Evolutionary conservation across 306 rosid genomes (phyloP).

Genomic region (Rosa persica): DNA sequence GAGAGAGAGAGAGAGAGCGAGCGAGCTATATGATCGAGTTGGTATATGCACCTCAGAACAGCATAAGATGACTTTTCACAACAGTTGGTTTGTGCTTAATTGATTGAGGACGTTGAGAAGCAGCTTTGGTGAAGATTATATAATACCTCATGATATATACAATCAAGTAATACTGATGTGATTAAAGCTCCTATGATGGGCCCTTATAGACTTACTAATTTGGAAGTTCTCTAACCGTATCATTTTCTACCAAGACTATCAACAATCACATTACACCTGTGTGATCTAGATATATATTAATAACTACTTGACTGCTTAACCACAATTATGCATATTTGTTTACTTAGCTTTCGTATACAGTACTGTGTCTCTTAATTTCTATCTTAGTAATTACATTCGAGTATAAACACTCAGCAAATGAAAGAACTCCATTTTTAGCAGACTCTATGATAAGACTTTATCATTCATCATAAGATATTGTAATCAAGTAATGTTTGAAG

Average conservation of each 20-base stretch:
- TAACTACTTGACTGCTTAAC: not conserved
- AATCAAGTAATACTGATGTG: not conserved
- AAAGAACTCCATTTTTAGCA: not conserved
- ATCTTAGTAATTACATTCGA: not conserved
- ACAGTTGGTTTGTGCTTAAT: slow-evolving; percentile 10
- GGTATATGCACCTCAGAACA: slow-evolving; percentile 29
- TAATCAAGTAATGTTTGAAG: not conserved
- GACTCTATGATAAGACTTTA: not conserved
- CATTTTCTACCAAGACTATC: not conserved
- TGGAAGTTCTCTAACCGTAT: slow-evolving; percentile 8
- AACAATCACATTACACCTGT: slow-evolving; percentile 12
- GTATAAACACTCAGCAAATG: not conserved
- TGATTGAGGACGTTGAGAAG: slow-evolving; percentile 12
- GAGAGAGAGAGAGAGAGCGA: not conserved
- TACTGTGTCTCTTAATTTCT: not conserved
- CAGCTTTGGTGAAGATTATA: slow-evolving; percentile 17
- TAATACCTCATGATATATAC: slow-evolving; percentile 13
- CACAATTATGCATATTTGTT: not conserved
- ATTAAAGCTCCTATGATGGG: not conserved
- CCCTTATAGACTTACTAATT: not conserved
- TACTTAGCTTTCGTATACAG: slow-evolving; percentile 3
- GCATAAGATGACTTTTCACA: slow-evolving; percentile 20
- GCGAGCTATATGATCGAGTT: not conserved
- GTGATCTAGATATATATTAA: not conserved
- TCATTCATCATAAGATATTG: not conserved